Evolutionary conservation across 2,329 filamentous ascomycete genomes (phyloP).

Genomic region (Colletotrichum sansevieriae): DNA sequence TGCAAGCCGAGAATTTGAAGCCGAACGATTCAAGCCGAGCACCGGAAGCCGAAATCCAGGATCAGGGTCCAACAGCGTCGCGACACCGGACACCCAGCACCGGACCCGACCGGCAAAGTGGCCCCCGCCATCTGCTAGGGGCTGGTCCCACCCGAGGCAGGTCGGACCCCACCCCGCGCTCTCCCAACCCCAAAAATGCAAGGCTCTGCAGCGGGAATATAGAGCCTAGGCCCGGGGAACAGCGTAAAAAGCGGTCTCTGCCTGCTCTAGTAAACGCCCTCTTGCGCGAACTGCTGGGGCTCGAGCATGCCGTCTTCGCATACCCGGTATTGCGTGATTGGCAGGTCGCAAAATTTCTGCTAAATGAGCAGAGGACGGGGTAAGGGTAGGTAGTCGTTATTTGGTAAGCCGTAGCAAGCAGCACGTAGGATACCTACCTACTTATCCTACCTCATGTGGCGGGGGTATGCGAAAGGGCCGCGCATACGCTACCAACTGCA

Average conservation of each 20-base stretch:
- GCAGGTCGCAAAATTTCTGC: slow-evolving; percentile 4
- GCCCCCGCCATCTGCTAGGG: background rate
- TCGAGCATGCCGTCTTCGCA: slow-evolving; percentile 14
- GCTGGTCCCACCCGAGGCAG: background rate
- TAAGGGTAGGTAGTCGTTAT: background rate
- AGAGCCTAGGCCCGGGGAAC: background rate
- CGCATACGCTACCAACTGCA: too few relatives aligned
- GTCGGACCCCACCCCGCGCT: slow-evolving; percentile 8
- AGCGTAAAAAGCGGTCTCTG: too few relatives aligned
- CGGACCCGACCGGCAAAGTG: background rate
- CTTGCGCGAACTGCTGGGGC: slow-evolving; percentile 14
- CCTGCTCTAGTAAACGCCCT: background rate
- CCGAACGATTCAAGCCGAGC: slow-evolving; percentile 6
- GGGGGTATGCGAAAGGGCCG: too few relatives aligned
- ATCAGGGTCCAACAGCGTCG: background rate
- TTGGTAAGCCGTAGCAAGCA: too few relatives aligned
- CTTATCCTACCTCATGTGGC: too few relatives aligned
- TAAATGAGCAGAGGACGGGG: background rate
- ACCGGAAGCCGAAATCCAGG: background rate
- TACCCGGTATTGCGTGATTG: slow-evolving; percentile 39
- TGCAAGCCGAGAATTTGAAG: background rate
- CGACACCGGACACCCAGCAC: background rate
- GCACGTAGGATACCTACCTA: too few relatives aligned
- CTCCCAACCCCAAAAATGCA: background rate
- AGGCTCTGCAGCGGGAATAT: slow-evolving; percentile 10